phyloP scores from a whole-genome alignment of 2,329 filamentous ascomycete species.

The Zymoseptoria brevis region DNA sequence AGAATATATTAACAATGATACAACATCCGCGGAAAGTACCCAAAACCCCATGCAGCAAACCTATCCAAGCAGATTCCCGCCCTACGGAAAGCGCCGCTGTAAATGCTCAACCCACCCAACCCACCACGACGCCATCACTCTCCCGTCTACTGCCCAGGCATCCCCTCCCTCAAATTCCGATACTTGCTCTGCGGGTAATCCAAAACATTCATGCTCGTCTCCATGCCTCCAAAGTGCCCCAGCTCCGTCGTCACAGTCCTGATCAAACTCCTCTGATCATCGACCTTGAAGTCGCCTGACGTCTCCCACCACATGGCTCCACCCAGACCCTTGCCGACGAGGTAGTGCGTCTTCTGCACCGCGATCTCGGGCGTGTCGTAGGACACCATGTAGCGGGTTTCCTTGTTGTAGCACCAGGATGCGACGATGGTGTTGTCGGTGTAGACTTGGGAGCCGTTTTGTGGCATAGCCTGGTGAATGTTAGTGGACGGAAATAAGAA shows the following conservation, averaged over 20 bases:
- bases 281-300: constrained; percentile 61
- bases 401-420: constrained; percentile 65
- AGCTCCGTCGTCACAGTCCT: constrained; percentile 22
- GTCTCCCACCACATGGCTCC: constrained; percentile 95
- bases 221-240: constrained; percentile 32
- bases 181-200: constrained; percentile 47
- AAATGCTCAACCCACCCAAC: background rate
- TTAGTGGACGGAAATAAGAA: too few species aligned
- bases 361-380: constrained; percentile 65
- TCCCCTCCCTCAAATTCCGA: constrained; percentile 42
- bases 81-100: background rate
- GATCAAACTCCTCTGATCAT: constrained; percentile 47
- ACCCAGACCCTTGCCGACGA: constrained; percentile 59
- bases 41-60: too few species aligned
- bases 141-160: constrained; percentile 19
- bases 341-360: constrained; percentile 59
- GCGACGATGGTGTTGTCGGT: constrained; percentile 58
- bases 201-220: constrained; percentile 40
- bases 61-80: background rate
- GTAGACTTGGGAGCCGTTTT: constrained; percentile 45
- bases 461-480: constrained; percentile 51
- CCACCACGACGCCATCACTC: background rate
- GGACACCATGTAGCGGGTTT: constrained; percentile 58
- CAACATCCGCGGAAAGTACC: too few species aligned
- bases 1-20: too few species aligned